Percentiles rank a stretch among this genome's conserved stretches.
These are phyloP conservation scores for Pythium dissotocum DNA, from an alignment of 352 stramenopile species.

Conservation along the genomic window DNA sequence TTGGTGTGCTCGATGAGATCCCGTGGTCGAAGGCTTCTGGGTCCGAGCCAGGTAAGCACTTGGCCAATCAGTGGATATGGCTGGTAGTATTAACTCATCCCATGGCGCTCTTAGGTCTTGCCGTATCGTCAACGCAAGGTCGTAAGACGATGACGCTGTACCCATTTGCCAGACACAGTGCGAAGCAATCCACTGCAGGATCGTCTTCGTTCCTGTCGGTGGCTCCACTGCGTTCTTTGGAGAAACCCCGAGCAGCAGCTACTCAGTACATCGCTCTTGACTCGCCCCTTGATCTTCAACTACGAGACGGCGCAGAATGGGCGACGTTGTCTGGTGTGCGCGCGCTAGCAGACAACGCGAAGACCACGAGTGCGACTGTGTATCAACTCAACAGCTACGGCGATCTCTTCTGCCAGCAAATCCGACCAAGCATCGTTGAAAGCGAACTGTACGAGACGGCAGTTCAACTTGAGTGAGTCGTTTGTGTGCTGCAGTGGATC, in stretches of 20 bases:
- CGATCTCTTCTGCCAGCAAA: constrained; percentile 61
- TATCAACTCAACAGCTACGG: constrained; percentile 73
- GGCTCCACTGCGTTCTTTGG: constrained; percentile 33
- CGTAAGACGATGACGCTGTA: constrained; percentile 25
- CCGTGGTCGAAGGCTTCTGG: not conserved
- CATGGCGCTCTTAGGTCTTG: constrained; percentile 6
- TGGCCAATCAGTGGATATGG: not conserved
- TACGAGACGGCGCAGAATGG: constrained; percentile 62
- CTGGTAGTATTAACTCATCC: not conserved
- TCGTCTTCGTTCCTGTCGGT: constrained; percentile 34
- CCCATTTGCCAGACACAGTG: constrained; percentile 10
- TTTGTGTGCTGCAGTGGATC: not conserved
- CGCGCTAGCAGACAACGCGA: constrained; percentile 28
- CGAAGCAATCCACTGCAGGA: not conserved
- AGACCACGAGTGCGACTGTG: constrained; percentile 24
- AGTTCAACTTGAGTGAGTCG: constrained; percentile 60
- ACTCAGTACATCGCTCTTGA: constrained; percentile 64
- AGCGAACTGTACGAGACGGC: constrained; percentile 43
- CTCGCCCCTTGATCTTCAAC: constrained; percentile 55
- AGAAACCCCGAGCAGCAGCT: not conserved
- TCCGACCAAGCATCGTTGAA: constrained; percentile 34
- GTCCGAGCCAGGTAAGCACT: constrained; percentile 12
- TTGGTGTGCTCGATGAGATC: constrained; percentile 22
- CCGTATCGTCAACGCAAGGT: constrained; percentile 18
- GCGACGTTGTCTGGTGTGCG: constrained; percentile 55